Conservation (phyloP, 2,329 filamentous ascomycete species). For the Diaporthe eres region DNA sequence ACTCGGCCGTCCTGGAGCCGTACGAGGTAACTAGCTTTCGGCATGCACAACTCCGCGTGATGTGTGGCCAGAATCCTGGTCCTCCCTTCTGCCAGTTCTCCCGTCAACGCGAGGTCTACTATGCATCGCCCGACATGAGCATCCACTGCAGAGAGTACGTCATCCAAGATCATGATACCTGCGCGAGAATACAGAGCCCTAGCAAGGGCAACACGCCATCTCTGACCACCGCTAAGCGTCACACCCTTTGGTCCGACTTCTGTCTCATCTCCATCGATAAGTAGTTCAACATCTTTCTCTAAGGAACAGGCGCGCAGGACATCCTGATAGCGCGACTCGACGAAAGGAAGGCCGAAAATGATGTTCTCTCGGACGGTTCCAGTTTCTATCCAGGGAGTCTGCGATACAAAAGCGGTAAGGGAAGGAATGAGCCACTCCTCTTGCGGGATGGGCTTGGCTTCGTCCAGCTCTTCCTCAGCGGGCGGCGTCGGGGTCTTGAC, state of each 20-base stretch:
- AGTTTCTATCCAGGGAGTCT: constrained; percentile 63
- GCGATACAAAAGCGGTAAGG: constrained; percentile 60
- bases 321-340: constrained; percentile 57
- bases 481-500: constrained; percentile 49
- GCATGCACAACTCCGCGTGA: constrained; percentile 52
- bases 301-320: constrained; percentile 63
- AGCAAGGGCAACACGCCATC: constrained; percentile 61
- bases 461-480: constrained; percentile 43
- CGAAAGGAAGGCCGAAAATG: constrained; percentile 57
- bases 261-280: constrained; percentile 59
- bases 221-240: constrained; percentile 61
- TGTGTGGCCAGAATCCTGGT: constrained; percentile 77
- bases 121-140: constrained; percentile 62
- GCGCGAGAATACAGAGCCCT: constrained; percentile 61
- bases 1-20: constrained; percentile 49
- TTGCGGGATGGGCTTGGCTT: constrained; percentile 44
- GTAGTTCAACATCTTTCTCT: constrained; percentile 57
- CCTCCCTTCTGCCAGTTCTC: constrained; percentile 64
- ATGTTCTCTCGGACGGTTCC: constrained; percentile 62
- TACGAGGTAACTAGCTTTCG: constrained; percentile 50
- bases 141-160: constrained; percentile 65
- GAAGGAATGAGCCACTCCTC: constrained; percentile 53
- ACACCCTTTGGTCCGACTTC: constrained; percentile 60
- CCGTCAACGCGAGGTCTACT: constrained; percentile 64
- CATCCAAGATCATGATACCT: constrained; percentile 61